Evolutionary conservation across 1,139 yeast species (phyloP), one percentile per base, ranked within the genome.

Genomic region (Zygosaccharomyces sapae): DNA sequence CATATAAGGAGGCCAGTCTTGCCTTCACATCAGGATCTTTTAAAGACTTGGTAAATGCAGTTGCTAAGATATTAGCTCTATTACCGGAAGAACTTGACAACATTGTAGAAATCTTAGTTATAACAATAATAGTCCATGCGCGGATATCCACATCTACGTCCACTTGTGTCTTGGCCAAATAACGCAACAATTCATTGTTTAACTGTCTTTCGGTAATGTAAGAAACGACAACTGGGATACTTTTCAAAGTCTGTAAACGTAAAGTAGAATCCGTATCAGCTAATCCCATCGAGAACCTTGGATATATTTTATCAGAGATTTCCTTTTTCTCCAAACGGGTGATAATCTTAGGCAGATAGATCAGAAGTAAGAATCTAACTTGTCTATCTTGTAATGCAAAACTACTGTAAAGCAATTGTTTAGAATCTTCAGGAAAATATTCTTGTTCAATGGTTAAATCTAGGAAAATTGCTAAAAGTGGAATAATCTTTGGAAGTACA

Each of bases 141-240:
- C 98, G 71, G 18, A 92, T 86, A 20, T 87, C 86, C 1, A 94
- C 83, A 49, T 83, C 83, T 2, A 82, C 79, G 62, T 92, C 98
- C 65, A 79, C 83, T 65, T 90, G 97, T 1, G 95, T 80, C 61
- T 86, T 87, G 1, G 97, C 97, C 50, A 92, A 70, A 43, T 80
- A 76, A 56, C 95, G 76, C 45, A 92, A 71, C 35, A 92, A 69
- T 48, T 92, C 97, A 58, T 89, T 90, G 61, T 92, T 92, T 43
- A 90, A 73, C 62, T 87, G 95, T 46, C 96, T 78, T 34, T 83
- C 88, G 0, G 87, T 75, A 3, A 92, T 74, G 56, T 81, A 81
- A 25, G 82, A 81, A 2, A 83, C 79, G 30, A 92, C 69, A 4
- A 72, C 68, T 2, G 83, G 74, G 5, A 88, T 78, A 1, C 90